A percentile compares a stretch with the other conserved stretches of the same genome.
phyloP scores from a whole-genome alignment of 495 filamentous ascomycete species.

The Massariosphaeria phaeospora region DNA sequence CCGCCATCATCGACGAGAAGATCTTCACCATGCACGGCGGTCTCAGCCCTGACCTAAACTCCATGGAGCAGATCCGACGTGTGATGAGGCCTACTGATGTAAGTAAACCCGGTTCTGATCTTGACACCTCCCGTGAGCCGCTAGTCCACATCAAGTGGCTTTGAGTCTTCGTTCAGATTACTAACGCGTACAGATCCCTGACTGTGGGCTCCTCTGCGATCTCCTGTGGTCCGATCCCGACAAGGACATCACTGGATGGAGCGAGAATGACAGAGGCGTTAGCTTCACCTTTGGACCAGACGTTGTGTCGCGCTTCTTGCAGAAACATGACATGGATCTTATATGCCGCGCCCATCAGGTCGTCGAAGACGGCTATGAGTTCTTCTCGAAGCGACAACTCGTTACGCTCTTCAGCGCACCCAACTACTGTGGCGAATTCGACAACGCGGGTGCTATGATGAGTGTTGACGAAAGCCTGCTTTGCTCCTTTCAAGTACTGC shows the following conservation, averaged over 20 bases:
- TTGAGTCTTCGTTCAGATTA: slow-evolving; percentile 38
- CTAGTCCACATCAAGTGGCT: not conserved
- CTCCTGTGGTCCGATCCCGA: slow-evolving; percentile 98
- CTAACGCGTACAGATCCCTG: slow-evolving; percentile 78
- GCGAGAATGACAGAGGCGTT: slow-evolving; percentile 96
- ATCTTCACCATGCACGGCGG: slow-evolving; percentile 99
- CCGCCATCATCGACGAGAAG: slow-evolving; percentile 99
- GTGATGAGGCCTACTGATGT: slow-evolving; percentile 99
- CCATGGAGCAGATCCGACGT: slow-evolving; percentile 98
- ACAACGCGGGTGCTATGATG: slow-evolving; percentile 99
- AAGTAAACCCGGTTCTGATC: slow-evolving; percentile 50
- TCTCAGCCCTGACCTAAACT: slow-evolving; percentile 94
- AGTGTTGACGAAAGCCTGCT: slow-evolving; percentile 98
- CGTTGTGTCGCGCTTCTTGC: slow-evolving; percentile 94
- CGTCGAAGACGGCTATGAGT: slow-evolving; percentile 98
- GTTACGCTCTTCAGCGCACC: slow-evolving; percentile 97
- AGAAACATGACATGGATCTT: slow-evolving; percentile 99
- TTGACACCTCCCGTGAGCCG: not conserved
- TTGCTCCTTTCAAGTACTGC: slow-evolving; percentile 92
- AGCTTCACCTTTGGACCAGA: slow-evolving; percentile 99
- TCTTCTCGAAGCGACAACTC: slow-evolving; percentile 97
- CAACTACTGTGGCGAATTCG: slow-evolving; percentile 99
- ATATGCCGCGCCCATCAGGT: slow-evolving; percentile 99
- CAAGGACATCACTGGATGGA: slow-evolving; percentile 99
- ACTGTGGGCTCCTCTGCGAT: slow-evolving; percentile 96